phyloP scores from a whole-genome alignment of 2,329 filamentous ascomycete genomes.

The Ceratocystis variospora region DNA sequence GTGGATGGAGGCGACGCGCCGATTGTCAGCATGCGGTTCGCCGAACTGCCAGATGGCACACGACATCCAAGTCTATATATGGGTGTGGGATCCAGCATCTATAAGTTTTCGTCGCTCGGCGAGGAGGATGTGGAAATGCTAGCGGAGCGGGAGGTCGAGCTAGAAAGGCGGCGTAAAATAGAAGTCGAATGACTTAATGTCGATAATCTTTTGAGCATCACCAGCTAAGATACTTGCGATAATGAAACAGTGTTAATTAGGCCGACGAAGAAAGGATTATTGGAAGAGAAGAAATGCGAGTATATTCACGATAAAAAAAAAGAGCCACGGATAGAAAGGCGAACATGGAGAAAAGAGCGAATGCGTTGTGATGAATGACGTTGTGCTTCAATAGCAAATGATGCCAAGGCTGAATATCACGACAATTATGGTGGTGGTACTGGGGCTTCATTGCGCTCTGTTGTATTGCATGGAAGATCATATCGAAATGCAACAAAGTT shows the following conservation, averaged over 20 bases:
- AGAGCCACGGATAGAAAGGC: not conserved
- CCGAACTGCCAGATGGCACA: slow-evolving; percentile 11
- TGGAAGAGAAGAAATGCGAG: not conserved
- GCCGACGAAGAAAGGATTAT: too few species aligned
- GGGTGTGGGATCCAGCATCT: slow-evolving; percentile 11
- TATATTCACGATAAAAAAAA: not conserved
- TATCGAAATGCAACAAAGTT: not conserved
- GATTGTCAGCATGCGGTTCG: slow-evolving; percentile 13
- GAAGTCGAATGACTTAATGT: not conserved
- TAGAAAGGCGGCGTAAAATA: not conserved
- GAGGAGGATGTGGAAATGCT: slow-evolving; percentile 11
- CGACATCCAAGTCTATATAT: slow-evolving; percentile 12
- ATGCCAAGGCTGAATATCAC: not conserved
- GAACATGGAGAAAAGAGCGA: not conserved
- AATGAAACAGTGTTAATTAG: not conserved
- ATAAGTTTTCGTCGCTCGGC: slow-evolving; percentile 13
- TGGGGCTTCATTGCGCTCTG: not conserved
- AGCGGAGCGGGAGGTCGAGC: not conserved
- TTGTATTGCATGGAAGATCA: not conserved
- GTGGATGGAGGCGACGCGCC: slow-evolving; percentile 13
- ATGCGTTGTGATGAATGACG: not conserved
- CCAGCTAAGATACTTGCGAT: not conserved
- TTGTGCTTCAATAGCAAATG: not conserved
- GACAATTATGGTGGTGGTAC: not conserved
- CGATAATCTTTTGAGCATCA: not conserved